A percentile compares a stretch with the other conserved stretches of the same genome.
These are phyloP conservation scores for Carex littledalei DNA, from an alignment of 176 grass and related monocot species.

Conservation along the genomic window DNA sequence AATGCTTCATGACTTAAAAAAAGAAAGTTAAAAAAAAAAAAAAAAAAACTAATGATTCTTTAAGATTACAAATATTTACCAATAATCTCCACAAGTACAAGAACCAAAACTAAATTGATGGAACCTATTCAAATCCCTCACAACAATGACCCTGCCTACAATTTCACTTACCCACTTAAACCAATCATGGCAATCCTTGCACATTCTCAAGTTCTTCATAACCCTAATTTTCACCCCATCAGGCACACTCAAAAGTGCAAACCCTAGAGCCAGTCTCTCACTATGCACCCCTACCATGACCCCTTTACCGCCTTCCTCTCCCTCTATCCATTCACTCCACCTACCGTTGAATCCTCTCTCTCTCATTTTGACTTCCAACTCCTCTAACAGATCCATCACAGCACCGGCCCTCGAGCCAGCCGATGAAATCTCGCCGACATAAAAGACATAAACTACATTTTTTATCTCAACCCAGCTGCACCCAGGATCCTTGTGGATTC, in stretches of 20 bases:
- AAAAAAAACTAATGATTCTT: neutral
- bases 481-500: slow-evolving; percentile 61
- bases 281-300: slow-evolving; percentile 65
- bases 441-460: slow-evolving; percentile 52
- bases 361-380: slow-evolving; percentile 54
- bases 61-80: slow-evolving; percentile 25
- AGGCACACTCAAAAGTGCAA: slow-evolving; percentile 47
- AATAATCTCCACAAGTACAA: slow-evolving; percentile 70
- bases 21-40: neutral
- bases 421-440: slow-evolving; percentile 27
- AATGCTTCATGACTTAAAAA: neutral
- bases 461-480: slow-evolving; percentile 88
- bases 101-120: slow-evolving; percentile 63
- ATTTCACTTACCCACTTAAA: slow-evolving; percentile 71
- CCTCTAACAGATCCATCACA: slow-evolving; percentile 51
- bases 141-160: slow-evolving; percentile 57
- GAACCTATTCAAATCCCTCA: slow-evolving; percentile 82
- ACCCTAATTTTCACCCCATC: slow-evolving; percentile 57
- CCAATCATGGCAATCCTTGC: slow-evolving; percentile 61
- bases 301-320: slow-evolving; percentile 33
- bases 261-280: slow-evolving; percentile 54
- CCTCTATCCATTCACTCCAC: slow-evolving; percentile 32
- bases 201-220: slow-evolving; percentile 94
- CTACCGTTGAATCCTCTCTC: slow-evolving; percentile 52
- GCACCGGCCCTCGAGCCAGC: slow-evolving; percentile 30